Evolutionary conservation across 1,284 basidiomycete species (phyloP).

Genomic region (Vanrija sp.): DNA sequence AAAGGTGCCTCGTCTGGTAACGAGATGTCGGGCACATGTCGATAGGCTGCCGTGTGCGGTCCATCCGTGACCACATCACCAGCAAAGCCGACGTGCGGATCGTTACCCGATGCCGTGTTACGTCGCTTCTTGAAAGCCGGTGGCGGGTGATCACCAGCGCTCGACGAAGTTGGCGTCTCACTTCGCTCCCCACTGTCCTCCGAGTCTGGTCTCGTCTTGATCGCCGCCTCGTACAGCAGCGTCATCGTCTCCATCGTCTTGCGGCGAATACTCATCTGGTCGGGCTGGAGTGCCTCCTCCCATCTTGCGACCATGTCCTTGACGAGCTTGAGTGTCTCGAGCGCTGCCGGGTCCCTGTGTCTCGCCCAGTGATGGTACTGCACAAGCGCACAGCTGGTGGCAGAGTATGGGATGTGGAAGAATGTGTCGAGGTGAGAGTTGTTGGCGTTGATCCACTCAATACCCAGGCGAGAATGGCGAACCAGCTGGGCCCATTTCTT

Average conservation of each 20-base stretch:
- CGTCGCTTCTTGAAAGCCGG: slow-evolving; percentile 21
- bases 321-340: slow-evolving; percentile 68
- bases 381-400: slow-evolving; percentile 83
- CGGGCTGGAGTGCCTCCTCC: slow-evolving; percentile 61
- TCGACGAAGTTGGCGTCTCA: slow-evolving; percentile 59
- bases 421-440: slow-evolving; percentile 80
- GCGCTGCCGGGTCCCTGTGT: slow-evolving; percentile 68
- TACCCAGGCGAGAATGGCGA: slow-evolving; percentile 67
- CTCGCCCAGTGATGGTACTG: slow-evolving; percentile 65
- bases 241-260: slow-evolving; percentile 79
- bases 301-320: slow-evolving; percentile 77
- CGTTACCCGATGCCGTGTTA: slow-evolving; percentile 7
- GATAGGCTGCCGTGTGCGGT: slow-evolving; percentile 7
- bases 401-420: slow-evolving; percentile 78
- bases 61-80: slow-evolving; percentile 8
- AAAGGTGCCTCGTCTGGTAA: slow-evolving; percentile 22
- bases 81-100: background rate
- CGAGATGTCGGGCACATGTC: slow-evolving; percentile 1
- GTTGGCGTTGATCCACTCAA: slow-evolving; percentile 83
- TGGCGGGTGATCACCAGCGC: slow-evolving; percentile 29
- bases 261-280: slow-evolving; percentile 85
- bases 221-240: slow-evolving; percentile 84
- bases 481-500: slow-evolving; percentile 74
- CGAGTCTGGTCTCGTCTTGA: slow-evolving; percentile 55
- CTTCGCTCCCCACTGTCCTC: slow-evolving; percentile 33